Evolutionary conservation across 2,329 filamentous ascomycete species (phyloP), one percentile per base, ranked within the genome.

Genomic region (Aspergillus sp.): DNA sequence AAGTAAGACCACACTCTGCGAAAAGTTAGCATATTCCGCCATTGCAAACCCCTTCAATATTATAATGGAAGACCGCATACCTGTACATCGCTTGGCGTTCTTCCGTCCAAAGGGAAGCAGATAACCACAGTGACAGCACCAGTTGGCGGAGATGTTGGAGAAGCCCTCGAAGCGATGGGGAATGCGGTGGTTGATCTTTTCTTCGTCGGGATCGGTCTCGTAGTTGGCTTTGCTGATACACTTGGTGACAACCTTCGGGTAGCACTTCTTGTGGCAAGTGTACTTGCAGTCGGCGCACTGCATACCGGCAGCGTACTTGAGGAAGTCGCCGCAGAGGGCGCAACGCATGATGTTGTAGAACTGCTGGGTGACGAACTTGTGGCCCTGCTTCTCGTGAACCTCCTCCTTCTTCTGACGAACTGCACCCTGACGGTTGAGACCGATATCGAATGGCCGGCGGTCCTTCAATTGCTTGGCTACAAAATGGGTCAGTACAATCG

Each of bases 291-390:
- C 95, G 66, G 96, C 91, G 78, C 95, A 99, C 80, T 99, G 95
- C 94, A 99, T 99, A 63, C 95, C 95, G 21, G 95, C 91, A 52
- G 94, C 96, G 76, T 98, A 98, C 75, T 98, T 99, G 79, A 99
- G 89, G 73, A 99, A 98, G 68, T 99, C 95, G 62, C 93, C 95
- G 75, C 95, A 99, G 38, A 98, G 87, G 13, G 95, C 95, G 79
- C 95, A 99, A 64, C 95, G 94, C 95, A 99, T 99, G 74, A 99
- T 97, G 84, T 98, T 99, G 88, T 98, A 99, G 79, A 99, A 99
- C 77, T 97, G 95, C 76, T 97, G 93, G 72, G 95, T 91, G 58
- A 98, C 89, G 74, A 99, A 99, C 80, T 98, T 99, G 88, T 99
- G 95, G 52, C 95, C 95, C 75, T 97, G 97, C 83, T 97, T 97